A percentile compares a stretch with the other conserved stretches of the same genome.
Conservation (phyloP, 805 yeast species). For the Zygosaccharomyces rouxii region DNA sequence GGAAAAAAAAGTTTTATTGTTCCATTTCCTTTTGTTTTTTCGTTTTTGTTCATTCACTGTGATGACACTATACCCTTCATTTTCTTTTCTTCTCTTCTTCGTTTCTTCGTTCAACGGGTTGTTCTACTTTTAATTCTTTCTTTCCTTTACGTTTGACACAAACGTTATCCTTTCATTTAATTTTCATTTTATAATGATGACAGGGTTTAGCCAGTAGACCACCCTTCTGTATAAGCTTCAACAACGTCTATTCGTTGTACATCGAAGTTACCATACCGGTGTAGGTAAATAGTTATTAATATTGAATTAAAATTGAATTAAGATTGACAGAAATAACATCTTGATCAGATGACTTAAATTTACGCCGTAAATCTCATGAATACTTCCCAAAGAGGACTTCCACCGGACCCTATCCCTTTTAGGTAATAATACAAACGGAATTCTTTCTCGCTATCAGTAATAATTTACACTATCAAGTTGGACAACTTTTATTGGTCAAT, state of each 20-base stretch:
- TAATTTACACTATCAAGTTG: not conserved
- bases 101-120: not conserved
- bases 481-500: not conserved
- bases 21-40: not conserved
- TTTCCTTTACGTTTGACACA: not conserved
- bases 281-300: too few species aligned
- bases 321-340: not conserved
- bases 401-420: not conserved
- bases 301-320: too few species aligned
- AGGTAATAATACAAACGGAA: not conserved
- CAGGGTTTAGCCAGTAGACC: not conserved
- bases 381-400: not conserved
- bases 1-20: not conserved
- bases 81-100: not conserved
- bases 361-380: not conserved
- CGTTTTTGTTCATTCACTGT: not conserved
- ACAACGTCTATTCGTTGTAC: too few species aligned
- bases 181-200: not conserved
- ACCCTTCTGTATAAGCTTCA: too few species aligned
- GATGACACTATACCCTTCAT: not conserved
- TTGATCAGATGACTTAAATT: not conserved
- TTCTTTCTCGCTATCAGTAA: not conserved
- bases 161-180: not conserved
- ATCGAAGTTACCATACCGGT: too few species aligned
- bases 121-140: not conserved